phyloP scores from a whole-genome alignment of 257 asterid genomes.

The Ilex aquifolium region DNA sequence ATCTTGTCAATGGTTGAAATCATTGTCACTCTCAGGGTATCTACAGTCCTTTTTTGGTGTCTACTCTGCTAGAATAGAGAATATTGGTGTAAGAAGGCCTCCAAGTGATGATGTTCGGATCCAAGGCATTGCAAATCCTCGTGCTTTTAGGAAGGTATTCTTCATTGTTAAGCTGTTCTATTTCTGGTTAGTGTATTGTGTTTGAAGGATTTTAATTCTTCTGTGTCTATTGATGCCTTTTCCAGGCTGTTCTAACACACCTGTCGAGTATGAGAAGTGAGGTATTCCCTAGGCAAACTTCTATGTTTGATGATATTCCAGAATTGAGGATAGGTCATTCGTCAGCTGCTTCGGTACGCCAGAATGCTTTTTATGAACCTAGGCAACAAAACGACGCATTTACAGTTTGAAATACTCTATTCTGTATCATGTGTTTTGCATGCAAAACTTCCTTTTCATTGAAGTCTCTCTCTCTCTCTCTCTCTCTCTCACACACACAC shows the following conservation, averaged over 20 bases:
- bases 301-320: conserved; percentile 33
- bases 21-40: conserved; percentile 41
- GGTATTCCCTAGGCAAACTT: conserved; percentile 31
- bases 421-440: neutral
- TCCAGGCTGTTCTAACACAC: conserved; percentile 60
- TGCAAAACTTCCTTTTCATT: neutral
- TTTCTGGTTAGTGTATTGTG: neutral
- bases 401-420: too few species aligned
- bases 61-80: conserved; percentile 64
- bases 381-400: too few species aligned
- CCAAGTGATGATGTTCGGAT: conserved; percentile 68
- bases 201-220: neutral
- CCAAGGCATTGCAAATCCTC: conserved; percentile 63
- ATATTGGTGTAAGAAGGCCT: conserved; percentile 67
- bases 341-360: conserved; percentile 42
- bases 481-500: neutral
- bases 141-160: conserved; percentile 60
- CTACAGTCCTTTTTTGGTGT: conserved; percentile 59
- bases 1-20: too few species aligned
- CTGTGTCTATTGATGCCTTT: conserved; percentile 5
- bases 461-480: neutral
- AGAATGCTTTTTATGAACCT: neutral
- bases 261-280: conserved; percentile 48
- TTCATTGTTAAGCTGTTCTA: neutral
- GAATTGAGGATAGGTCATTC: conserved; percentile 31